Evolutionary conservation across 805 yeast genomes (phyloP).

Genomic region (Candida railenensis): DNA sequence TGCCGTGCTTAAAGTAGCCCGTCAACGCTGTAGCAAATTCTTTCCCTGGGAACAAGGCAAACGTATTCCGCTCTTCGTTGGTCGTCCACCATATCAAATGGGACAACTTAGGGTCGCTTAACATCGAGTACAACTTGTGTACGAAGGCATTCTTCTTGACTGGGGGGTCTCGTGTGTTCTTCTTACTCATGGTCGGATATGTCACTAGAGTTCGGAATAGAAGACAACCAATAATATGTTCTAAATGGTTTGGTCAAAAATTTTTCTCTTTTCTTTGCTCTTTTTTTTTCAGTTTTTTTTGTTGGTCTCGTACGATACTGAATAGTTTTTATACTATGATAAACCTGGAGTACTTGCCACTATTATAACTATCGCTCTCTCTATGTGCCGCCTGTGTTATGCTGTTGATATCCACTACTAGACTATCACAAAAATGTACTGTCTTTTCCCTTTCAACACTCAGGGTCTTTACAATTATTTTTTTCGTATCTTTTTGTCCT

Average conservation of each 20-base stretch:
- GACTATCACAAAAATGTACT: too few species aligned
- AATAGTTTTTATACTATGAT: too few species aligned
- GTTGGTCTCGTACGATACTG: too few species aligned
- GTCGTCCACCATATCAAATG: slow-evolving; percentile 45
- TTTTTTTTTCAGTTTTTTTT: background rate
- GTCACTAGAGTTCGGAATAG: too few species aligned
- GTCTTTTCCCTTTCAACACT: too few species aligned
- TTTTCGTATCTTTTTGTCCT: too few species aligned
- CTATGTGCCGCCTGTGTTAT: too few species aligned
- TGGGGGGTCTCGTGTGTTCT: slow-evolving; percentile 21
- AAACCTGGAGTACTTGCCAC: too few species aligned
- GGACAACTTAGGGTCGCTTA: slow-evolving; percentile 30
- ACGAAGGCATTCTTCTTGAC: slow-evolving; percentile 61
- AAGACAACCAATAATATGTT: background rate
- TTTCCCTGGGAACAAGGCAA: slow-evolving; percentile 63
- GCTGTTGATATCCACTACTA: too few species aligned
- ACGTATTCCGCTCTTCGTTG: slow-evolving; percentile 49
- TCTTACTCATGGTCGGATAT: slow-evolving; percentile 21
- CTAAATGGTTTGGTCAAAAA: background rate
- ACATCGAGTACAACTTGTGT: slow-evolving; percentile 42
- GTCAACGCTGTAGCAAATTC: slow-evolving; percentile 62
- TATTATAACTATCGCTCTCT: too few species aligned
- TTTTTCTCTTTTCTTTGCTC: background rate
- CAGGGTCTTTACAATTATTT: too few species aligned
- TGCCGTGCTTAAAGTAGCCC: slow-evolving; percentile 89